Base-by-base conservation (phyloP, 495 filamentous ascomycete species). In the Podospora pseudoanserina region DNA sequence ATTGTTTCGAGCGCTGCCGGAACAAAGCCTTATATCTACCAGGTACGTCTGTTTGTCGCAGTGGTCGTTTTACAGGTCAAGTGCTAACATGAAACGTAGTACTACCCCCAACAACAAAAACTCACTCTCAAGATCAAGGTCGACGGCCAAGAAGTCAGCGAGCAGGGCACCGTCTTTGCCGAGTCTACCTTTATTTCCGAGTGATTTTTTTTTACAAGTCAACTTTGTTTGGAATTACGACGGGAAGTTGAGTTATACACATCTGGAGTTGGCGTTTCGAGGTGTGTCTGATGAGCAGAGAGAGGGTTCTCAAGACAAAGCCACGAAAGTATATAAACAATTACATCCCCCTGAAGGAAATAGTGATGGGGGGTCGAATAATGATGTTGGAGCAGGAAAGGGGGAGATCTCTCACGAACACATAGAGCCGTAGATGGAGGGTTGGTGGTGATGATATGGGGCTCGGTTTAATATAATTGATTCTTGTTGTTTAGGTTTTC, bases 11-110 rank as follows among this genome's bases (percentile, higher is more conserved):
- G 85, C 57, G 92, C 94, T 56, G 92, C 88, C 2, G 95, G 95
- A 68, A 94, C 95, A 23, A 92, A 91, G 81, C 96, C 95, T 9
- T 99, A 97, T 76, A 97, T 99, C 75, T 99, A 97, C 82, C 94
- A 97, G 86, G 93, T 94, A 74, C 56, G 83, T 74, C 20, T 26
- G 44, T 18, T 16, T 34, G 4, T 26, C 39, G 6, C 58, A 4
- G 2, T 32, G n/a, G 18, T n/a, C 32, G 1, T 44, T 23, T 23
- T 23, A 23, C 23, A 23, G 28, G 39, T 5, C 30, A 5, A 7
- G 30, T 11, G 55, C 76, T 79, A 71, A 81, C 74, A 23, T 16
- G 2, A 2, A 5, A 5, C 13, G 15, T 62, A 94, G 90, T 96
- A 87, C 77, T 82, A 82, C 1, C 89, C 91, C 20, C 78, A 84